phyloP scores from a whole-genome alignment of 78 protist genomes.

The Guillardia theta region DNA sequence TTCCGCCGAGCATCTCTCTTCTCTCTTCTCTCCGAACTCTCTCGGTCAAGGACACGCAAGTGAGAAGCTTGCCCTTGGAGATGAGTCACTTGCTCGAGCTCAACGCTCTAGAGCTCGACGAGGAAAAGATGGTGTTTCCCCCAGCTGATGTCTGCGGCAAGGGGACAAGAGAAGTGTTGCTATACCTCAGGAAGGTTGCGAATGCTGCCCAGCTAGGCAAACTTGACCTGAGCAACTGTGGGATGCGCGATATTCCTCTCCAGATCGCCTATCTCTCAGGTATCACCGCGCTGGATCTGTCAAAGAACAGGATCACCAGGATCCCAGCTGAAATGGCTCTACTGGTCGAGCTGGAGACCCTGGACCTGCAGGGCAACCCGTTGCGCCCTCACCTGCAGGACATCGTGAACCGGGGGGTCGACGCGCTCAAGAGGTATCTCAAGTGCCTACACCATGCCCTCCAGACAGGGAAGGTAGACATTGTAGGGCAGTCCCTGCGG shows the following conservation, averaged over 20 bases:
- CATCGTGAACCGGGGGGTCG: neutral
- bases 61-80: neutral
- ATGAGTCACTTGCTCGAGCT: neutral
- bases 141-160: neutral
- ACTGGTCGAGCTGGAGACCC: neutral
- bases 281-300: neutral
- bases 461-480: neutral
- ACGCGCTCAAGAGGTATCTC: neutral
- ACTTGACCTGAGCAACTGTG: neutral
- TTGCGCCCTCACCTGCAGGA: neutral
- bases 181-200: neutral
- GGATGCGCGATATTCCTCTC: neutral
- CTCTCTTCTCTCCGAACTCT: neutral
- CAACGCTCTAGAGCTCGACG: neutral
- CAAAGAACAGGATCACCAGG: neutral
- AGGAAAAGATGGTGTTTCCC: neutral
- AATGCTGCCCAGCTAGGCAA: neutral
- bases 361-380: neutral
- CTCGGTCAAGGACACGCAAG: neutral
- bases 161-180: neutral
- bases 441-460: neutral
- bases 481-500: neutral
- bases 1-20: neutral
- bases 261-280: neutral
- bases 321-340: neutral